Evolutionary conservation across 2,329 filamentous ascomycete genomes (phyloP), one percentile per base, ranked within the genome.

Genomic region (Hirsutella thompsonii): DNA sequence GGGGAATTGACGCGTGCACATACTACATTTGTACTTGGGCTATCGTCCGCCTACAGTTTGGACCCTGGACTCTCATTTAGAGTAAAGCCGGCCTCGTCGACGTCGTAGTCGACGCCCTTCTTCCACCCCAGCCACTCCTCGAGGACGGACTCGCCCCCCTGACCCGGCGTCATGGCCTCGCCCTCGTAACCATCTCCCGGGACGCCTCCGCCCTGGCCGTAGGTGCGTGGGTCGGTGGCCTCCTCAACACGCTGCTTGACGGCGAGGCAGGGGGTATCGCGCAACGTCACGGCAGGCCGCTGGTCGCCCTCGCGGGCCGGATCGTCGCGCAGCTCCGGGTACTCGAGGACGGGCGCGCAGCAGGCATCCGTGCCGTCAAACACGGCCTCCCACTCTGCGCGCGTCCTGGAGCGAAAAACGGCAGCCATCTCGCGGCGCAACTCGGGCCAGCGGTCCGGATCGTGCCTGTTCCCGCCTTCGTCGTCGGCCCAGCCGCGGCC

Each of bases 351-450:
- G 0, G 90, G 90, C n/a, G 85, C 87, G 47, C 83, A 87, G 59
- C 90, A 96, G 1, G 90, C 90, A 62, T 96, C 90, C 0, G 84
- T 92, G 10, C 83, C 85, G 56, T 94, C 85, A 56, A 95, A 96
- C 5, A 94, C 66, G 3, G 45, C 56, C 61, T 94, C 90, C 90
- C 90, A 96, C 57, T 94, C 81, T 0, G 61, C 55, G 28, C 89
- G 71, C 4, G 81, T 82, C 63, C 79, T 86, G 36, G 65, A 60
- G 56, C 70, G 76, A 59, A 96, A 95, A 0, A 65, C 67, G 3
- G 55, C 56, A 3, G 70, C 70, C 49, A 94, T 81, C 3, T 76
- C 56, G 1, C 61, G 53, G 39, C 71, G 70, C 51, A 95, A 68
- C 37, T 68, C 72, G 0, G 76, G 72, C 89, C 88, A 95, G 19